These are phyloP conservation scores for Cicer bijugum DNA, from an alignment of 306 rosid species.

Conservation along the genomic window DNA sequence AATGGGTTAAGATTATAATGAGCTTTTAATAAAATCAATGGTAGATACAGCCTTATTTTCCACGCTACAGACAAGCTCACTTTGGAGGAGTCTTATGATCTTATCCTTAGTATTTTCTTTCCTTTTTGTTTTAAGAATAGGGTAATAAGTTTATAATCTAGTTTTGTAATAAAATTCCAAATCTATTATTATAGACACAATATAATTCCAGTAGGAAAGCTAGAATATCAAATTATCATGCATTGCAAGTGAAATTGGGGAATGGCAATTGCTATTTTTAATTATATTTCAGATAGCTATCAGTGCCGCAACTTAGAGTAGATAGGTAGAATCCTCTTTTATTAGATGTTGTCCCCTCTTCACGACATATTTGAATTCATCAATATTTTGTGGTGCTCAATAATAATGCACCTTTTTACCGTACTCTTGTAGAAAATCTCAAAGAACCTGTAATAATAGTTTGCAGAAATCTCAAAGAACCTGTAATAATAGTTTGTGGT, in stretches of 20 bases:
- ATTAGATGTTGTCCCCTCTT: background rate
- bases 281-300: background rate
- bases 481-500: background rate
- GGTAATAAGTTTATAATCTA: slow-evolving; percentile 9
- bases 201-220: background rate
- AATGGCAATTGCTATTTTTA: slow-evolving; percentile 6
- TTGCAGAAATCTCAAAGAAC: background rate
- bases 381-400: background rate
- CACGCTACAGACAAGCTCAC: background rate
- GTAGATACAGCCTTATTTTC: slow-evolving; percentile 3
- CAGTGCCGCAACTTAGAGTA: background rate
- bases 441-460: background rate
- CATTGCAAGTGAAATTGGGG: background rate
- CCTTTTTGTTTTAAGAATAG: background rate
- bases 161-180: background rate
- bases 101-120: background rate
- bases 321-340: background rate
- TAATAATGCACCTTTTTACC: background rate
- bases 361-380: background rate
- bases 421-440: background rate
- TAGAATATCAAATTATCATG: background rate
- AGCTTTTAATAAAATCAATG: background rate
- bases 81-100: background rate
- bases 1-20: slow-evolving; percentile 13
- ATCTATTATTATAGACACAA: background rate